Conservation (phyloP, 306 rosid species). For the Prinsepia uniflora region DNA sequence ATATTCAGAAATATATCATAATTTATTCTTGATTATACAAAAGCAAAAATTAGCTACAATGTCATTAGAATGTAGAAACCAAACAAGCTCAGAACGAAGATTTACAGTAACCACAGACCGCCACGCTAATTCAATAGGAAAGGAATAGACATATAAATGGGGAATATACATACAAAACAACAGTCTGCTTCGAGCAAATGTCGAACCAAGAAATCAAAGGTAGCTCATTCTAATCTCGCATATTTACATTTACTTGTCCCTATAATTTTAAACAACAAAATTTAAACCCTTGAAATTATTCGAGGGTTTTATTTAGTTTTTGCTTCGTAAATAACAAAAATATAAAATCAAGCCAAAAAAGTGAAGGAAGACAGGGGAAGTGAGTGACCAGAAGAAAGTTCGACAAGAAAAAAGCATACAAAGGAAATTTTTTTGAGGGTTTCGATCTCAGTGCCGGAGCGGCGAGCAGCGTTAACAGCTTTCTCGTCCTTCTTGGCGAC, state of each 20-base stretch:
- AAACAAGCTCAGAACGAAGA: neutral
- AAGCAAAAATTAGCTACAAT: neutral
- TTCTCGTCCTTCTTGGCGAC: constrained; percentile 90
- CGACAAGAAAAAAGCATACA: neutral
- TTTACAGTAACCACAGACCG: neutral
- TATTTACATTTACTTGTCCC: neutral
- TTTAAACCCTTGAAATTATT: neutral
- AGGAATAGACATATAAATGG: neutral
- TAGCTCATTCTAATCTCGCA: neutral
- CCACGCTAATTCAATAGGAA: neutral
- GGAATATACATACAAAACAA: neutral
- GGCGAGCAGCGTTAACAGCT: constrained; percentile 95
- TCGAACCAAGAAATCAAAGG: neutral
- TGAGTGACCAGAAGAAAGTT: neutral
- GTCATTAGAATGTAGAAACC: neutral
- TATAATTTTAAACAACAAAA: neutral
- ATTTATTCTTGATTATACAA: no score
- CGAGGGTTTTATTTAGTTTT: neutral
- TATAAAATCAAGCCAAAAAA: neutral
- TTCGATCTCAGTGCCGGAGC: constrained; percentile 79
- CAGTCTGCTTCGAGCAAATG: neutral
- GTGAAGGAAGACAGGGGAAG: neutral
- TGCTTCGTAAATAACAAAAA: neutral
- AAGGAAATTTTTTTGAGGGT: constrained; percentile 58
- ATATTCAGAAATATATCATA: no score